These are phyloP conservation scores for Kalaharituber pfeilii DNA, from an alignment of 2,329 filamentous ascomycete species.

Conservation along the genomic window DNA sequence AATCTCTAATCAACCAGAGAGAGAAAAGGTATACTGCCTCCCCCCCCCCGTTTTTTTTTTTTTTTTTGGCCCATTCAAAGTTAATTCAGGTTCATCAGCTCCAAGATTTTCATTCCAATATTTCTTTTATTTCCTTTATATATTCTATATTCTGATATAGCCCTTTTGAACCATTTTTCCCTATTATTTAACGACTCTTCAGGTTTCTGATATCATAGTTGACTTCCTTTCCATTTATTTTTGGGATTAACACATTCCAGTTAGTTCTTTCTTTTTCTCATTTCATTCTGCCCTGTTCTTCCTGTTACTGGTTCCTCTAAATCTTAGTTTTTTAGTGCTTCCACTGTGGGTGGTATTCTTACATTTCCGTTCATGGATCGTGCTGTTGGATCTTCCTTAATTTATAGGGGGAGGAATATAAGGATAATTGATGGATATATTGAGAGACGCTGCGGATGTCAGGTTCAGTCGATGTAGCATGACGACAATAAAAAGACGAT, in stretches of 20 bases:
- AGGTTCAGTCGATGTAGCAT: background rate
- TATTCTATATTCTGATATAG: background rate
- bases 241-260: background rate
- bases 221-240: background rate
- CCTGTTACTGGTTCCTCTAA: background rate
- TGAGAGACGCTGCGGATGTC: background rate
- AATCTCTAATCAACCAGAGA: conserved; percentile 4
- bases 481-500: background rate
- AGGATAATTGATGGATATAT: background rate
- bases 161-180: background rate
- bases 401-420: background rate
- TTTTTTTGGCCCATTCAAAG: background rate
- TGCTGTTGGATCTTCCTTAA: no score
- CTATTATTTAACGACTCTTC: background rate
- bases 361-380: no score
- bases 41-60: conserved; percentile 9
- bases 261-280: background rate
- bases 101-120: conserved; percentile 6
- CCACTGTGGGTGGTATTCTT: no score
- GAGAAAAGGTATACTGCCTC: background rate
- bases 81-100: background rate
- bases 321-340: no score
- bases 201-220: background rate
- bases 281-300: background rate
- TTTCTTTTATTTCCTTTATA: conserved; percentile 10